Base-by-base conservation (phyloP, 208 protist species). In the Leishmania arabica region DNA sequence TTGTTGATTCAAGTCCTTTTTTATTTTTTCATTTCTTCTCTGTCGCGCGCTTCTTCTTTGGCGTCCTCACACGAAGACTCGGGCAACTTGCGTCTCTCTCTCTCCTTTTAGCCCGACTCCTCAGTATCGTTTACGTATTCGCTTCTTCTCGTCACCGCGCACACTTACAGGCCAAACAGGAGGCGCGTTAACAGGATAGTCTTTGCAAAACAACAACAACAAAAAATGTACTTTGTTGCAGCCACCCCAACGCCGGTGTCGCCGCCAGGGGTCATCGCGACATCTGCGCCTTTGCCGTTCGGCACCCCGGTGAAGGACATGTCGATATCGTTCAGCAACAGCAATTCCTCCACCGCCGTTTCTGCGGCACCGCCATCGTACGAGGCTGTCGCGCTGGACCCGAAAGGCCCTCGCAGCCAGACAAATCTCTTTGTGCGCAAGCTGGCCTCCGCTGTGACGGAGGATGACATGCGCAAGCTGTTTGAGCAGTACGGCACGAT, bases 361-460 rank as follows among this genome's bases (percentile, higher is more conserved):
- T 58, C 27, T 51, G 73, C 83, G 27, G 45, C 83, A 5, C 87
- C 87, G 11, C 89, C 89, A 6, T 89, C 85, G 19, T 93, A 91
- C 75, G 87, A 91, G 74, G 81, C 83, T 1, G 84, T 89, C 62
- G 87, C 84, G 34, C 83, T 93, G 27, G 87, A 89, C 79, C 88
- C 90, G 8, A 93, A 88, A 68, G 89, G 84, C 3, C 84, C 86
- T 19, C 93, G 89, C 81, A 95, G 91, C 75, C 84, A 89, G 54
- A 96, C 93, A 4, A 97, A 97, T 68, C 86, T 97, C 11, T 95
- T 97, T 79, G 87, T 97, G 11, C 88, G 92, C 65, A 93, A 93
- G 82, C 89, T 97, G 15, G 78, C 92, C 53, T 82, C 88, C 13
- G 86, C 86, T 5, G 87, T 95, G 68, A 82, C 79, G 62, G 92